Percentiles rank a stretch among this genome's conserved stretches.
These are phyloP conservation scores for Ustilago nuda DNA, from an alignment of 1,284 basidiomycete species.

Conservation along the genomic window DNA sequence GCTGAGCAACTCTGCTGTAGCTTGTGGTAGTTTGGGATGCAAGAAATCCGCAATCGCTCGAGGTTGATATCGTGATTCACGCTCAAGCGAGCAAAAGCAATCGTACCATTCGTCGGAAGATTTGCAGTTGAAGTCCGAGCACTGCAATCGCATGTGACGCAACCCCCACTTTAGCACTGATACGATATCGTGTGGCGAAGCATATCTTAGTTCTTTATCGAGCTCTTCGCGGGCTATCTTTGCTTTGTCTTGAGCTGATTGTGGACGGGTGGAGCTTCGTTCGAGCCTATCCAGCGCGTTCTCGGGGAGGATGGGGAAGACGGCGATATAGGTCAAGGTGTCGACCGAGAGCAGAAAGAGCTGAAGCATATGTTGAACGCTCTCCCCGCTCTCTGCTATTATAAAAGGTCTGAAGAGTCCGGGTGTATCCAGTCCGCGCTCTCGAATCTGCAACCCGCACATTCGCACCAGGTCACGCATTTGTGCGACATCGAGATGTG, in stretches of 20 bases:
- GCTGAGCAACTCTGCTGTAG: conserved; percentile 45
- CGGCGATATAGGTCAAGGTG: conserved; percentile 39
- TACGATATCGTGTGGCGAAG: conserved; percentile 52
- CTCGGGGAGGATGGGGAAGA: conserved; percentile 46
- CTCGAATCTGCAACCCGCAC: conserved; percentile 47
- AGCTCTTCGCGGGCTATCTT: conserved; percentile 33
- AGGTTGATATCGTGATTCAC: conserved; percentile 32
- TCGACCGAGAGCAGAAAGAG: conserved; percentile 56
- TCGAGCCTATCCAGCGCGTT: conserved; percentile 30
- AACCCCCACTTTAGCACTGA: conserved; percentile 59
- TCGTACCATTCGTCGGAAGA: conserved; percentile 49
- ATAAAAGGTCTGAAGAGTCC: conserved; percentile 61
- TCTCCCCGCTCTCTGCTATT: conserved; percentile 44
- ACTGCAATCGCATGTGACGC: conserved; percentile 43
- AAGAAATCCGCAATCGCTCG: conserved; percentile 47
- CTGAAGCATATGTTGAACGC: conserved; percentile 50
- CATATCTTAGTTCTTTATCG: conserved; percentile 50
- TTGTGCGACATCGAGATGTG: conserved; percentile 33
- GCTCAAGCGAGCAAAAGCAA: conserved; percentile 49
- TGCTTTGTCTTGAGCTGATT: conserved; percentile 6
- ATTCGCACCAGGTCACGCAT: conserved; percentile 37
- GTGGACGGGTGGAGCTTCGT: neutral
- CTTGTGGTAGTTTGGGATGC: conserved; percentile 38
- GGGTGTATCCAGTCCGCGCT: conserved; percentile 54
- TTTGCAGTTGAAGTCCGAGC: conserved; percentile 44